These are phyloP conservation scores for Betula pendula DNA, from an alignment of 306 rosid species.

Conservation along the genomic window DNA sequence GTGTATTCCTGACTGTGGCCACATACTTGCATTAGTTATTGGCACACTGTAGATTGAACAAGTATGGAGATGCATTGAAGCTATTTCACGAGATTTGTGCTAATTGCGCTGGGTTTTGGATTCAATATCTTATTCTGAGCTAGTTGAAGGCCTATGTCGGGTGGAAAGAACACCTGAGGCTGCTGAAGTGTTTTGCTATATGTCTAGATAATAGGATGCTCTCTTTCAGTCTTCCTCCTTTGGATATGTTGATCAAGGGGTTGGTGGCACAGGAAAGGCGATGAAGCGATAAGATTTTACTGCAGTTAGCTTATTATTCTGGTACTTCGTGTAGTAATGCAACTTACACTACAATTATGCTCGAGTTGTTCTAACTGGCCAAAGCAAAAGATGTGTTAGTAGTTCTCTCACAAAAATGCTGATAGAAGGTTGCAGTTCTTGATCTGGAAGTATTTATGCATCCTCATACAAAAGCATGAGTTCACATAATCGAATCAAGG, in stretches of 20 bases:
- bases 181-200: conserved; percentile 60
- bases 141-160: conserved; percentile 66
- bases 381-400: conserved; percentile 40
- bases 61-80: conserved; percentile 55
- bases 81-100: conserved; percentile 39
- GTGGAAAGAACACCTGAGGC: conserved; percentile 49
- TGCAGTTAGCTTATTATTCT: conserved; percentile 53
- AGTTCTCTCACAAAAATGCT: conserved; percentile 62
- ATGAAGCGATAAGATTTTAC: conserved; percentile 49
- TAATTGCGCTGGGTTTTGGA: conserved; percentile 70
- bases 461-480: conserved; percentile 62
- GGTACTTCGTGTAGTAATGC: conserved; percentile 48
- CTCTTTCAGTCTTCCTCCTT: conserved; percentile 60
- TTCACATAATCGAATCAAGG: conserved; percentile 42
- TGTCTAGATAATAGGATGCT: conserved; percentile 49
- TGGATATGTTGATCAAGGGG: conserved; percentile 54
- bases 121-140: conserved; percentile 58
- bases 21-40: conserved; percentile 74
- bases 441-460: conserved; percentile 60
- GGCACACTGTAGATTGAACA: conserved; percentile 65
- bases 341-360: conserved; percentile 57
- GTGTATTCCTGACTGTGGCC: conserved; percentile 43
- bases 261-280: conserved; percentile 53
- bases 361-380: conserved; percentile 43
- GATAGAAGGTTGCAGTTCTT: conserved; percentile 52